Evolutionary conservation across 768 basidiomycete species (phyloP).

Genomic region (Lactarius tabidus): DNA sequence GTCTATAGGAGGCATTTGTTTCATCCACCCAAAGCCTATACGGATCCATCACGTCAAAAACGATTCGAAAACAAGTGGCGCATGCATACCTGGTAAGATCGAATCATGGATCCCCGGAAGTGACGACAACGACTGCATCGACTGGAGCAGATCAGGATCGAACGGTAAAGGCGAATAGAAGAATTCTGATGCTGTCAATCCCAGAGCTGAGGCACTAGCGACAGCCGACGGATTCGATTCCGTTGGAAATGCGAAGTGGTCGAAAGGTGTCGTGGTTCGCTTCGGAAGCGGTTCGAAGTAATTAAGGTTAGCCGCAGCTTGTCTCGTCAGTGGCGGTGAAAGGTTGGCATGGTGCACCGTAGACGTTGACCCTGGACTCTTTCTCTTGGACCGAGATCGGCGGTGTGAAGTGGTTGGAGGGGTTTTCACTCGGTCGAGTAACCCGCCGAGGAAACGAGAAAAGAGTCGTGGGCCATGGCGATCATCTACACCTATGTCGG

Average conservation of each 20-base stretch:
- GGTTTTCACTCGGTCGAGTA: slow-evolving; percentile 26
- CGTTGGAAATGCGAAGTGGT: slow-evolving; percentile 18
- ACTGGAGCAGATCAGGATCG: slow-evolving; percentile 23
- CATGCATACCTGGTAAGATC: slow-evolving; percentile 22
- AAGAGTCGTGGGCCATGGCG: slow-evolving; percentile 34
- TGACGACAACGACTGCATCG: slow-evolving; percentile 23
- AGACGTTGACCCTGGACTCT: background rate
- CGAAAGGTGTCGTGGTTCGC: slow-evolving; percentile 17
- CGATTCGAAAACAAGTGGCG: background rate
- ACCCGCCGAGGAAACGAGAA: slow-evolving; percentile 31
- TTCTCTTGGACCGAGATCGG: slow-evolving; percentile 9
- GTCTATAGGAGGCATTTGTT: slow-evolving; percentile 23
- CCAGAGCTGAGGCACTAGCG: slow-evolving; percentile 6
- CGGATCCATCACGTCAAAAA: background rate
- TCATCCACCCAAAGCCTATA: slow-evolving; percentile 25
- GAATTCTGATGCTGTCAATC: slow-evolving; percentile 21
- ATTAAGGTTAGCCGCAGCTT: background rate
- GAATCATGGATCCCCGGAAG: slow-evolving; percentile 11
- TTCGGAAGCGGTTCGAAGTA: slow-evolving; percentile 25
- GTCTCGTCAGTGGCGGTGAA: background rate
- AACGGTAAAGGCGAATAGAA: slow-evolving; percentile 25
- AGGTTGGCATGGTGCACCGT: background rate
- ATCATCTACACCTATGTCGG: slow-evolving; percentile 33
- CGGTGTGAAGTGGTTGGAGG: background rate
- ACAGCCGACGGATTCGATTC: background rate